These are phyloP conservation scores for Poronia punctata DNA, from an alignment of 495 filamentous ascomycete species.

Conservation along the genomic window DNA sequence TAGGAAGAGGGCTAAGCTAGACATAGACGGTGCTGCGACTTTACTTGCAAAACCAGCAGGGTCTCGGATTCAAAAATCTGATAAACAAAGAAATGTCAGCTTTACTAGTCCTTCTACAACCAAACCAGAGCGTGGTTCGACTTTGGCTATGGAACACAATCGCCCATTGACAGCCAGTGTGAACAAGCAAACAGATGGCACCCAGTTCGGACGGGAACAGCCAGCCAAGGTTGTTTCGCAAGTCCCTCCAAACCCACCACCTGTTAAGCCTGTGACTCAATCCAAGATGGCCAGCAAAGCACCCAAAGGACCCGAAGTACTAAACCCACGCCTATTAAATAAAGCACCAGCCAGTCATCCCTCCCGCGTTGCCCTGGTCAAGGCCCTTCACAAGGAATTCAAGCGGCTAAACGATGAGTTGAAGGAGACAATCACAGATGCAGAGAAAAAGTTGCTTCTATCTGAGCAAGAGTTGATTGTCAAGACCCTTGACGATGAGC, in stretches of 20 bases:
- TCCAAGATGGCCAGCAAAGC: constrained; percentile 5
- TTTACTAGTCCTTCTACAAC: neutral
- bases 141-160: neutral
- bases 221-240: neutral
- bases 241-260: constrained; percentile 1
- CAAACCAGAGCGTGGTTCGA: neutral
- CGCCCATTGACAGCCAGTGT: neutral
- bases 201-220: neutral
- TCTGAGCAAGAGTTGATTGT: constrained; percentile 64
- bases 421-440: constrained; percentile 41
- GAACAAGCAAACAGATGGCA: neutral
- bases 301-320: constrained; percentile 36
- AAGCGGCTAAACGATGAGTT: constrained; percentile 60
- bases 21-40: constrained; percentile 4
- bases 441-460: constrained; percentile 45
- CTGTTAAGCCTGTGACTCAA: neutral
- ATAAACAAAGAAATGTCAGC: neutral
- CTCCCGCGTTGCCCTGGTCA: constrained; percentile 59
- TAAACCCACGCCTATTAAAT: constrained; percentile 77
- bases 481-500: constrained; percentile 78
- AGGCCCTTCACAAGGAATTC: constrained; percentile 68
- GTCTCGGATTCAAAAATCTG: neutral
- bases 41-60: neutral
- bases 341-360: constrained; percentile 64
- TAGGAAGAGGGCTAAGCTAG: constrained; percentile 20